Base-by-base conservation (phyloP, 2,329 filamentous ascomycete species). In the Aspergillus versicolor region DNA sequence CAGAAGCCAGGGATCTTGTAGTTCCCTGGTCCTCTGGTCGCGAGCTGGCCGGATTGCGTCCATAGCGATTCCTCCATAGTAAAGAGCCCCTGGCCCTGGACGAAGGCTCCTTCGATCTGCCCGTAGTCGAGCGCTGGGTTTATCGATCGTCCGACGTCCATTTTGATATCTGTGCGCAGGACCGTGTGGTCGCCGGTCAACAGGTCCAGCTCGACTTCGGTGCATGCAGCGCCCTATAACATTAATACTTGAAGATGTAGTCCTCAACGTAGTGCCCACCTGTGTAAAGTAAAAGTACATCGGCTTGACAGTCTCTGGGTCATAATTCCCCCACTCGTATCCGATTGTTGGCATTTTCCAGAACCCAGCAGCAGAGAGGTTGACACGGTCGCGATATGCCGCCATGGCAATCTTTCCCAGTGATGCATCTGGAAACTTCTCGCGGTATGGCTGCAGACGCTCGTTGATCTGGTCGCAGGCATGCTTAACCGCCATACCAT, bases 211-310 rank as follows among this genome's bases (percentile, higher is more conserved):
- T 97, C 91, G 7, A 97, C 92, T 75, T 97, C 94, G 9, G 92
- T 88, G 0, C 91, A 90, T 0, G 93, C 86, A 4, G 97, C 92
- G 52, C 94, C 94, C 74, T 30, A 30, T 7, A 27, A 27, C 7
- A 27, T 27, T 27, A 27, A 27, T 27, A 21, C 21, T 4, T 2
- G 21, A 21, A 4, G 3, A 21, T 21, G 4, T 21, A 21, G 24
- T 24, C 7, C 24, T 2, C 8, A 27, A 27, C 3, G 24, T 27
- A 27, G 24, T 7, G 8, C 27, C 11, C 3, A 30, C 27, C 27
- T 97, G 93, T 0, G 94, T 97, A 77, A 97, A 99, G 81, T 99
- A 99, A 79, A 93, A 99, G 82, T 92, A 99, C 92, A 97, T 96
- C 74, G 94, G 90, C 11, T 82, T 88, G 8, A 30, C 27, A 30